Base-by-base conservation (phyloP, 179 eudicot genomes). In the Sideroxylon spinosum region DNA sequence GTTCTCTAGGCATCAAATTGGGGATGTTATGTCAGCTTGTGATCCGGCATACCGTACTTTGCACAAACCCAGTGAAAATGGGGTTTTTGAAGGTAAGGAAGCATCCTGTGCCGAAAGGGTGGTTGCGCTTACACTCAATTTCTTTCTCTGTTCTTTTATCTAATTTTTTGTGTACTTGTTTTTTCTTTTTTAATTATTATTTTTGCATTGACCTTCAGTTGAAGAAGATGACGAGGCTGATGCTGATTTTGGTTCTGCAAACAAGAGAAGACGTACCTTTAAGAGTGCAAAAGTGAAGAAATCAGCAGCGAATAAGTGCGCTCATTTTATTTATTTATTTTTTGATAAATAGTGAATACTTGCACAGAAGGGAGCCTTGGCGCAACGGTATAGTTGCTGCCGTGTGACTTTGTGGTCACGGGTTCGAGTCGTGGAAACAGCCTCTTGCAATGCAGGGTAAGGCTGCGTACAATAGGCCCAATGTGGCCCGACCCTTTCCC, bases 1-100 rank as follows among this genome's bases (percentile, higher is more conserved):
- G 85, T 96, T 96, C 89, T 85, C 89, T 44, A 91, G 89, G 76
- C 97, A 87, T 78, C 99, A 96, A 84, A 86, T 96, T 65, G 85
- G 87, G 86, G 99, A 92, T 72, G 76, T 90, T 77, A 94, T 96
- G 96, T 82, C 80, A 56, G 92, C 98, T 76, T 86, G 89, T 89
- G 98, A 96, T 86, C 92, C 99, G 79, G 86, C 90, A 48, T 94
- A 89, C 85, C 98, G 98, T 57, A 93, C 98, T 80, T 80, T 92
- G 85, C 98, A 92, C 86, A 91, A 87, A 82, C 98, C 99, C 73
- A 79, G 64, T 77, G 92, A 89, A 65, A 86, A 88, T 82, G 93
- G 84, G 76, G 77, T 81, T 59, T 83, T 87, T 81, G 98, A 94
- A 82, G 99, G 99, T 93, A 85, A 68, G 88, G 77, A 56, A 61